phyloP scores from a whole-genome alignment of 2,329 filamentous ascomycete genomes.

The Aschersonia sp. region DNA sequence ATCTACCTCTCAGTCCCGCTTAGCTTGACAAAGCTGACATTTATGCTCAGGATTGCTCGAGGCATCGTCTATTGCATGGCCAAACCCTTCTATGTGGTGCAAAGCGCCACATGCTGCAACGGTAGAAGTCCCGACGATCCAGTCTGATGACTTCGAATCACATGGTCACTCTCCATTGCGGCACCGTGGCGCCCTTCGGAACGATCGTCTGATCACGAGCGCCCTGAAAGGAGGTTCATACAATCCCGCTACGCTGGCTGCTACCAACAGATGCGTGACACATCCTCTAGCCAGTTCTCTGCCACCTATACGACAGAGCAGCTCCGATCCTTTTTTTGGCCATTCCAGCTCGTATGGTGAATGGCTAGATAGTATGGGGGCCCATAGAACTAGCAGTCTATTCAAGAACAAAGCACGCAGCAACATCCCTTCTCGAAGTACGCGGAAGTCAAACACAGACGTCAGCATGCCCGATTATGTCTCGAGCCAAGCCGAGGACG shows the following conservation, averaged over 20 bases:
- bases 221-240: neutral
- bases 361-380: constrained; percentile 11
- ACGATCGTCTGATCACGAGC: neutral
- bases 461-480: constrained; percentile 27
- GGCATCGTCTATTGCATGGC: constrained; percentile 63
- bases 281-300: constrained; percentile 4
- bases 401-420: constrained; percentile 3
- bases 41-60: constrained; percentile 48
- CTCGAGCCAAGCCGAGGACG: constrained; percentile 5
- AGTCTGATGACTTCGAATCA: constrained; percentile 33
- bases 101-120: constrained; percentile 26
- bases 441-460: constrained; percentile 19
- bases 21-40: neutral
- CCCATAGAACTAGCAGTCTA: constrained; percentile 4
- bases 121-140: constrained; percentile 24
- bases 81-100: constrained; percentile 57
- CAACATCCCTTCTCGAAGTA: constrained; percentile 6
- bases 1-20: constrained; percentile 11
- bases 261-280: constrained; percentile 2
- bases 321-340: constrained; percentile 8
- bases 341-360: constrained; percentile 13
- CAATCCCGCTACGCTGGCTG: constrained; percentile 1
- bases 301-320: neutral
- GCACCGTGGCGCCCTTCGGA: constrained; percentile 5
- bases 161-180: constrained; percentile 50